A percentile compares a stretch with the other conserved stretches of the same genome.
phyloP scores from a whole-genome alignment of 2,329 filamentous ascomycete species.

The Fonsecaea multimorphosa region DNA sequence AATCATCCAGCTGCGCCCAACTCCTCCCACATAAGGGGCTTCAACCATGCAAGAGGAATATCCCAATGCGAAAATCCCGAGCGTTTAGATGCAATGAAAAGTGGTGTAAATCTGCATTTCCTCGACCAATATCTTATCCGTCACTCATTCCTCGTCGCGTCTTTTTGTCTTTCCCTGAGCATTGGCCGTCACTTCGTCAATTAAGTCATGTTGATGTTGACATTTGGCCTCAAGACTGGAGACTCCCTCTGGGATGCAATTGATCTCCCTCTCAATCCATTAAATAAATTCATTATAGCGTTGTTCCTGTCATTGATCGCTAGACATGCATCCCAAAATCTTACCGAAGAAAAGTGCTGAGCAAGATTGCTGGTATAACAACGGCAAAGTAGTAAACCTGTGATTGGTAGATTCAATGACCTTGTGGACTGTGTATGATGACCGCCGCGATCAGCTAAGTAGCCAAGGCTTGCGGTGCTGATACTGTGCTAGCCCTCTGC shows the following conservation, averaged over 20 bases:
- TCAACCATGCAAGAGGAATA: background rate
- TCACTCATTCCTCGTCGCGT: background rate
- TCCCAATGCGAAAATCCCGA: background rate
- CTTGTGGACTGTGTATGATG: background rate
- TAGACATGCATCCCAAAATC: background rate
- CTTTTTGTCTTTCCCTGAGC: background rate
- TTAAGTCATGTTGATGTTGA: background rate
- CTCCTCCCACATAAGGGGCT: background rate
- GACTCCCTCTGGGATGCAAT: background rate
- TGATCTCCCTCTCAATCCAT: background rate
- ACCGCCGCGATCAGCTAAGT: background rate
- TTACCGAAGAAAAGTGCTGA: background rate
- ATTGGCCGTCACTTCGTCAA: constrained; percentile 8
- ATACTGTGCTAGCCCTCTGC: background rate
- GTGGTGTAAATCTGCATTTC: background rate
- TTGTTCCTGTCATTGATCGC: background rate
- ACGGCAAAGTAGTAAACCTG: background rate
- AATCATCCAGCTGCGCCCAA: background rate
- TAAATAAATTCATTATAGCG: background rate
- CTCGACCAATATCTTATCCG: background rate
- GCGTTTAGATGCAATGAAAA: background rate
- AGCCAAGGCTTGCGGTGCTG: background rate
- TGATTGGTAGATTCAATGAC: background rate
- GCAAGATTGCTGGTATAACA: background rate
- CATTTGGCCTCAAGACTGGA: background rate